Evolutionary conservation across 306 rosid genomes (phyloP).

Genomic region (Acacia confusa): DNA sequence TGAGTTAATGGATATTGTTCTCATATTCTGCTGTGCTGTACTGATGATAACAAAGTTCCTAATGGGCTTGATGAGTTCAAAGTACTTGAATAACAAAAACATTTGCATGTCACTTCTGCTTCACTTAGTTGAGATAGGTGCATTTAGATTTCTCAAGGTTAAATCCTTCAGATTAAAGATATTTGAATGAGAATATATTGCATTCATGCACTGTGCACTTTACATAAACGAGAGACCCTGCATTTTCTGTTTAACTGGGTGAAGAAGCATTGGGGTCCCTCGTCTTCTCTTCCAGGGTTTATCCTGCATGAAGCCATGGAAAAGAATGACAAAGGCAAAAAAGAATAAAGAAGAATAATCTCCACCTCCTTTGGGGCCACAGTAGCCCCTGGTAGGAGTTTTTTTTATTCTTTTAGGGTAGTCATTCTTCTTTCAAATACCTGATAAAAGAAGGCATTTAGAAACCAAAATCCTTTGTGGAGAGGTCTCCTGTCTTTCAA

Average conservation of each 20-base stretch:
- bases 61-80: constrained; percentile 14
- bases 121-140: neutral
- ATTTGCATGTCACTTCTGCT: constrained; percentile 20
- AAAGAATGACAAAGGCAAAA: neutral
- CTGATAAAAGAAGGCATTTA: neutral
- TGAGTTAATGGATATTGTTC: neutral
- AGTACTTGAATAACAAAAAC: neutral
- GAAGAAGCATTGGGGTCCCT: neutral
- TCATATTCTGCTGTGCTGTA: neutral
- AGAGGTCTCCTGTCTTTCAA: neutral
- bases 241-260: neutral
- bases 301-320: neutral
- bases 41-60: neutral
- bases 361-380: neutral
- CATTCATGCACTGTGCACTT: neutral
- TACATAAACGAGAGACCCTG: neutral
- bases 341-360: neutral
- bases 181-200: neutral
- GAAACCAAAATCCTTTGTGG: neutral
- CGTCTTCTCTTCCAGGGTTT: neutral
- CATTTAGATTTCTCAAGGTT: neutral
- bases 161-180: neutral
- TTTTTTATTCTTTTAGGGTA: neutral
- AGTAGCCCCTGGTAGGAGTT: neutral
- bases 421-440: neutral